Evolutionary conservation across 2,329 filamentous ascomycete species (phyloP).

Genomic region (Laburnicola sp.): DNA sequence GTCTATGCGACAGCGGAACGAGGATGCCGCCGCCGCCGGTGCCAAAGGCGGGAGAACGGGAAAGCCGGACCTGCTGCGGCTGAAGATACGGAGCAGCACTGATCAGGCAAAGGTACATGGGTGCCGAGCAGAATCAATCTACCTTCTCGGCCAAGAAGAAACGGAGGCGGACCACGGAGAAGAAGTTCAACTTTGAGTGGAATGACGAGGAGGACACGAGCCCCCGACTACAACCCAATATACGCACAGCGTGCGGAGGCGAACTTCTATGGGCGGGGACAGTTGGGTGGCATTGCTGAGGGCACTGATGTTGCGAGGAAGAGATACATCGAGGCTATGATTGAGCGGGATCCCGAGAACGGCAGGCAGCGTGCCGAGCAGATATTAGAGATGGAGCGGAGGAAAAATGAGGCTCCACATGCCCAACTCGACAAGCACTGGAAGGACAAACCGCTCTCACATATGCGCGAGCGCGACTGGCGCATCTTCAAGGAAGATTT

Average conservation of each 20-base stretch:
- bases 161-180: conserved; percentile 85
- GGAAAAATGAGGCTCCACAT: conserved; percentile 70
- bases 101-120: conserved; percentile 84
- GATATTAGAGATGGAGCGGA: conserved; percentile 82
- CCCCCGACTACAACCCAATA: conserved; percentile 75
- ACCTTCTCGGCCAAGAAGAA: conserved; percentile 97
- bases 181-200: conserved; percentile 99
- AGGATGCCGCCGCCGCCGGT: conserved; percentile 58
- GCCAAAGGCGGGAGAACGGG: conserved; percentile 47
- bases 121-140: conserved; percentile 80
- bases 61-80: too few relatives aligned
- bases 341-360: conserved; percentile 73
- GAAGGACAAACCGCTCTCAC: conserved; percentile 87
- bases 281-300: conserved; percentile 65
- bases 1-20: conserved; percentile 53
- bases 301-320: conserved; percentile 44
- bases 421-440: conserved; percentile 88
- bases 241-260: conserved; percentile 70
- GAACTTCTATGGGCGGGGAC: conserved; percentile 70
- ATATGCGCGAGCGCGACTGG: conserved; percentile 98
- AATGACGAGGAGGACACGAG: conserved; percentile 93
- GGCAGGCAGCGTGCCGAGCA: conserved; percentile 76
- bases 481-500: conserved; percentile 99
- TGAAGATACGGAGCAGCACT: conserved; percentile 68
- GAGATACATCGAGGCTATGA: conserved; percentile 69